Percentiles rank a stretch among this genome's conserved stretches.
These are phyloP conservation scores for Magnusiomyces paraingens DNA, from an alignment of 1,139 yeast genomes.

Conservation along the genomic window DNA sequence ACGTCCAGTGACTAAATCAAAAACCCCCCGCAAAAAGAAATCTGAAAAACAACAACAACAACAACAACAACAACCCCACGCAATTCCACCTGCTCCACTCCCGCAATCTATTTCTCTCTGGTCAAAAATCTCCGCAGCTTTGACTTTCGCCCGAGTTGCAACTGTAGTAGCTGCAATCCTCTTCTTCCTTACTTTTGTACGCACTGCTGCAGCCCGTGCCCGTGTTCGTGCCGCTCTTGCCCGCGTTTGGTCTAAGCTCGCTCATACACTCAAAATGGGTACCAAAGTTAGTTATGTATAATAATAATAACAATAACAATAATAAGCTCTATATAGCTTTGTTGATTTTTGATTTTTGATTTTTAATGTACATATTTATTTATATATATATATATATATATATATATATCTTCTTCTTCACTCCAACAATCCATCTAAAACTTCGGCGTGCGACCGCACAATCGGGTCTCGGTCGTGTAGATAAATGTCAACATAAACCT, in stretches of 20 bases:
- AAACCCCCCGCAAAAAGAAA: no score
- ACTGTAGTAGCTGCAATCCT: neutral
- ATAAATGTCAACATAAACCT: neutral
- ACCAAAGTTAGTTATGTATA: constrained; percentile 7
- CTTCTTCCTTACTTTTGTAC: neutral
- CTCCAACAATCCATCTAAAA: neutral
- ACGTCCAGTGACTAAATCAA: no score
- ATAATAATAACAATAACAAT: neutral
- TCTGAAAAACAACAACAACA: neutral
- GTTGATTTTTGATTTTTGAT: no score
- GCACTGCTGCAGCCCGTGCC: neutral
- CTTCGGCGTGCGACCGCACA: constrained; percentile 9
- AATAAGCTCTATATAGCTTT: neutral
- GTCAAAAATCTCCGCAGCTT: neutral
- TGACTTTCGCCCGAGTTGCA: no score
- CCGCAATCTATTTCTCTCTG: neutral
- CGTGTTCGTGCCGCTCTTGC: neutral
- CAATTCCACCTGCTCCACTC: neutral
- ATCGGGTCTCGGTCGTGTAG: constrained; percentile 10
- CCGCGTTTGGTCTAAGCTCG: neutral
- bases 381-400: neutral
- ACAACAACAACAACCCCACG: neutral
- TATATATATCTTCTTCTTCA: neutral
- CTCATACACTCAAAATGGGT: constrained; percentile 5
- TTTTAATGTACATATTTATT: neutral